Evolutionary conservation across 108 stramenopile genomes (phyloP).

Genomic region (Schizochytrium sp.): DNA sequence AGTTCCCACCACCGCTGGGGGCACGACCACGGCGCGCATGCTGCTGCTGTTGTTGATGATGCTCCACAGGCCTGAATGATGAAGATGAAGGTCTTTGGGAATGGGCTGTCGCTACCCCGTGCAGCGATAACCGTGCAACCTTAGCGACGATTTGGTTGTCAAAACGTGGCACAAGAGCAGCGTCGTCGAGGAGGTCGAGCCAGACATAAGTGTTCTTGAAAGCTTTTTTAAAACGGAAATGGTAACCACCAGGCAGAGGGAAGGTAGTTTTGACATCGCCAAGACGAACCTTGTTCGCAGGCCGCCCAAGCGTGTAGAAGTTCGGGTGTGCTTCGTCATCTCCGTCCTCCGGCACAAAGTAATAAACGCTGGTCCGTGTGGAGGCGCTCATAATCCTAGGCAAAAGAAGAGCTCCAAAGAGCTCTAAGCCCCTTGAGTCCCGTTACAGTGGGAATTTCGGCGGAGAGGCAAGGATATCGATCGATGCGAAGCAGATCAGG

Average conservation of each 20-base stretch:
- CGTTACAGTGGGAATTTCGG: too few relatives aligned
- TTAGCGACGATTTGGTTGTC: slow-evolving; percentile 6
- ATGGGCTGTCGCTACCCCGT: not conserved
- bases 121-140: slow-evolving; percentile 7
- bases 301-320: slow-evolving; percentile 70
- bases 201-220: slow-evolving; percentile 65
- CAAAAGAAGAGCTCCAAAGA: too few relatives aligned
- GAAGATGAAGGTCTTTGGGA: not conserved
- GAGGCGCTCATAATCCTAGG: too few relatives aligned
- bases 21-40: not conserved
- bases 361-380: slow-evolving; percentile 40
- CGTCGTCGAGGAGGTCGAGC: slow-evolving; percentile 8
- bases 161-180: not conserved
- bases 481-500: too few relatives aligned
- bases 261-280: slow-evolving; percentile 71
- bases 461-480: too few relatives aligned
- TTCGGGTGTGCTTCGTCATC: slow-evolving; percentile 77
- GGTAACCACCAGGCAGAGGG: slow-evolving; percentile 75
- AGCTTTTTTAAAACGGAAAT: slow-evolving; percentile 77
- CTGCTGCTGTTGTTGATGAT: not conserved
- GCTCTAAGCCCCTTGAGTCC: too few relatives aligned
- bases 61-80: not conserved
- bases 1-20: not conserved
- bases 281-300: slow-evolving; percentile 65
- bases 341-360: slow-evolving; percentile 77